Conservation (phyloP, 73 alveolate genomes). For the Paraurostyla sp. region DNA sequence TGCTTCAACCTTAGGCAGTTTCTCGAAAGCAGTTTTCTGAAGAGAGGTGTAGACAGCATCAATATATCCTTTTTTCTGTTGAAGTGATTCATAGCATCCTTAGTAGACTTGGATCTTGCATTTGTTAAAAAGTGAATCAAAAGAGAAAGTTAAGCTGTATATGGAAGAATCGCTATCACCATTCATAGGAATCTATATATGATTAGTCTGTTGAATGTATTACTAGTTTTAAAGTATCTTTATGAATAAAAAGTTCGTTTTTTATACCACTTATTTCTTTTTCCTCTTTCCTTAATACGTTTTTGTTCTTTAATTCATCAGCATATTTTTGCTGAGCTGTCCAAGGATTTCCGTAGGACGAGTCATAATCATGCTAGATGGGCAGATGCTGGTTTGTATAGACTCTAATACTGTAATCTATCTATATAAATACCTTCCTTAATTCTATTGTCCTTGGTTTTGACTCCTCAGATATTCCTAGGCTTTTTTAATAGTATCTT, state of each 20-base stretch:
- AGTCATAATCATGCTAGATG: background rate
- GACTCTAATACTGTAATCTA: constrained; percentile 8
- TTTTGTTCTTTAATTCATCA: background rate
- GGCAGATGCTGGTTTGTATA: constrained; percentile 21
- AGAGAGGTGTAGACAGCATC: background rate
- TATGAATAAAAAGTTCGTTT: constrained; percentile 8
- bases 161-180: background rate
- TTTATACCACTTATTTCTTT: constrained; percentile 38
- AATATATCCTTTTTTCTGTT: background rate
- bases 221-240: constrained; percentile 28
- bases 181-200: background rate
- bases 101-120: background rate
- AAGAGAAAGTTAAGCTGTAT: background rate
- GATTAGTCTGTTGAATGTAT: background rate
- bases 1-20: background rate
- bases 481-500: background rate
- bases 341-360: constrained; percentile 51
- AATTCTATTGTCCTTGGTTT: background rate
- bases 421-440: background rate
- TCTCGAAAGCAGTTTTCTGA: background rate
- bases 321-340: background rate
- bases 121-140: background rate
- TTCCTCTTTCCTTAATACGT: background rate
- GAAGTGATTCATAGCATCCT: background rate
- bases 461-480: background rate